These are phyloP conservation scores for Cerioporus squamosus DNA, from an alignment of 1,284 basidiomycete species.

Conservation along the genomic window DNA sequence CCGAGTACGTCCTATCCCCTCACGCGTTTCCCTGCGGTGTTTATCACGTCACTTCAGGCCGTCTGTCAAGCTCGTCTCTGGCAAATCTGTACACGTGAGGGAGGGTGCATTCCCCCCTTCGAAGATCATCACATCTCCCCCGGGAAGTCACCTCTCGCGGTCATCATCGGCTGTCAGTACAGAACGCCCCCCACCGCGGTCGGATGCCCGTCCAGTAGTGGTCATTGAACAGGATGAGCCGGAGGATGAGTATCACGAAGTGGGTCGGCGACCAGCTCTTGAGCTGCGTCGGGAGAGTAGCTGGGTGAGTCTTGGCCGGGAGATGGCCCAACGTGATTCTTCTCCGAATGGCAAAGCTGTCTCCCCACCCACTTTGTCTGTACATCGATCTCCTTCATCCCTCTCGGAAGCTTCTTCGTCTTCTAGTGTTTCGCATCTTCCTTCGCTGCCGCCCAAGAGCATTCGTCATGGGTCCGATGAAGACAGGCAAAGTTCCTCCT, in stretches of 20 bases:
- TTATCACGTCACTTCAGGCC: conserved; percentile 4
- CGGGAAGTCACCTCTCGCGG: conserved; percentile 2
- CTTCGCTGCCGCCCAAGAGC: conserved; percentile 52
- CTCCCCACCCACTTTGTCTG: conserved; percentile 10
- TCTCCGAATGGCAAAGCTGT: conserved; percentile 28
- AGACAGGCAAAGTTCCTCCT: conserved; percentile 14
- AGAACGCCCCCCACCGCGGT: neutral
- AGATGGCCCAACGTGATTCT: conserved; percentile 17
- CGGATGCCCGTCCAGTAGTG: conserved; percentile 14
- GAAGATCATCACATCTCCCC: conserved; percentile 35
- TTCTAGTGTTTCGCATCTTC: conserved; percentile 20
- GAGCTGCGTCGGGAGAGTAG: conserved; percentile 36
- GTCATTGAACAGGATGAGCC: conserved; percentile 17
- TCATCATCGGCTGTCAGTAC: neutral
- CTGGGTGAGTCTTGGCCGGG: conserved; percentile 35
- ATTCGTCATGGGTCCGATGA: conserved; percentile 37
- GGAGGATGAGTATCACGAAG: neutral
- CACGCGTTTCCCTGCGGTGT: neutral
- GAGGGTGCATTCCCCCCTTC: conserved; percentile 73
- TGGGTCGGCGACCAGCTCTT: conserved; percentile 19
- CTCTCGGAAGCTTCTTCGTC: conserved; percentile 12
- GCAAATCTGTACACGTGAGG: conserved; percentile 49
- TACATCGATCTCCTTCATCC: conserved; percentile 22
- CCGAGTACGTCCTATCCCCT: conserved; percentile 13
- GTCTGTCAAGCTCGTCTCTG: conserved; percentile 21